phyloP scores from a whole-genome alignment of 2,329 filamentous ascomycete species.

The Aspergillus oerlinghausenensis region DNA sequence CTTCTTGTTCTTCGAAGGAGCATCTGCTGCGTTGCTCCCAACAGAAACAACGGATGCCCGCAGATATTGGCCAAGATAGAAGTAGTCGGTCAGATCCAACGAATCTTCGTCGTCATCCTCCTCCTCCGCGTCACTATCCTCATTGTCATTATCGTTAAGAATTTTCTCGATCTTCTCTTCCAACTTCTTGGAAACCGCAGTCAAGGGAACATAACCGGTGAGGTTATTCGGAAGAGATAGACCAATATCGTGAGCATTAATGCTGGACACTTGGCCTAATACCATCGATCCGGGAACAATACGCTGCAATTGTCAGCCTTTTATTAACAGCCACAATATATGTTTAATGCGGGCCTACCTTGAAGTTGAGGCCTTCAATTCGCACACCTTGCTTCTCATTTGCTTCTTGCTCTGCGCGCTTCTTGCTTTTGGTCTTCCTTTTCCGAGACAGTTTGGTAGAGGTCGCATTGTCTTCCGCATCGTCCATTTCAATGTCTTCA shows the following conservation, averaged over 20 bases:
- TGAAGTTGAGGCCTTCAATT: constrained; percentile 84
- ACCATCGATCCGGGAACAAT: constrained; percentile 81
- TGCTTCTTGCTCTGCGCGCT: constrained; percentile 48
- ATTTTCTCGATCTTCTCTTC: constrained; percentile 69
- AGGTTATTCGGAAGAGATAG: constrained; percentile 90
- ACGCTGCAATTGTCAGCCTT: constrained; percentile 54
- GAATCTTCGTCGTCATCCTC: constrained; percentile 51
- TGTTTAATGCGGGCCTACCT: constrained; percentile 51
- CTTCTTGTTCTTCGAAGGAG: constrained; percentile 64
- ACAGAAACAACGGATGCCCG: constrained; percentile 79
- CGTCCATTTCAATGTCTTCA: constrained; percentile 49
- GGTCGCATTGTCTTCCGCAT: constrained; percentile 37
- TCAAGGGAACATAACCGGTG: constrained; percentile 81
- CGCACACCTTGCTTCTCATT: constrained; percentile 55
- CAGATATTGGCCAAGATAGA: constrained; percentile 80
- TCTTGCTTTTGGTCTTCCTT: constrained; percentile 43
- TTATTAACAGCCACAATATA: not conserved
- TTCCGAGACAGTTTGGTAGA: constrained; percentile 37
- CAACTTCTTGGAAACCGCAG: constrained; percentile 79
- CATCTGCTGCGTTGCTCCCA: constrained; percentile 48
- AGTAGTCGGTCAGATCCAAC: constrained; percentile 69
- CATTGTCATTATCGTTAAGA: constrained; percentile 57
- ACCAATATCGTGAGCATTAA: constrained; percentile 73
- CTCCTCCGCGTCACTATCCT: constrained; percentile 53
- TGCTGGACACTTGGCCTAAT: constrained; percentile 77